A percentile compares a stretch with the other conserved stretches of the same genome.
Conservation (phyloP, 2,329 filamentous ascomycete species). For the Ceratocystis destructans region DNA sequence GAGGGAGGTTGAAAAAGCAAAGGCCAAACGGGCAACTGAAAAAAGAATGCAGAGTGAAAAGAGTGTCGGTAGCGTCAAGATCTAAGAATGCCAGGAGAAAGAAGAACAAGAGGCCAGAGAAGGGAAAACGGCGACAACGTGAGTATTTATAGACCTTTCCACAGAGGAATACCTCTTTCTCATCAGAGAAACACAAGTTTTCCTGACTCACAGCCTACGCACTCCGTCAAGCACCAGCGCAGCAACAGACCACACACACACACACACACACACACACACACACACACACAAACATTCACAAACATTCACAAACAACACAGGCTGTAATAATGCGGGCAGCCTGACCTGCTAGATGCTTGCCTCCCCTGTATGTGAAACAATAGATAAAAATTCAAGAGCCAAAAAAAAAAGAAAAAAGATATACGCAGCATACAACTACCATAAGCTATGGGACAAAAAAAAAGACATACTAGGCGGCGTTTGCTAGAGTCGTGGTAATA, state of each 20-base stretch:
- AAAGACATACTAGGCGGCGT: conserved; percentile 23
- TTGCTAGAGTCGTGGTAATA: conserved; percentile 10
- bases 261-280: too few relatives aligned
- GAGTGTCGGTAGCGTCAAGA: background rate
- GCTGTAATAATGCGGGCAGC: background rate
- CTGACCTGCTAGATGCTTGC: background rate
- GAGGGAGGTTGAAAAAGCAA: background rate
- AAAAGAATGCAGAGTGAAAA: background rate
- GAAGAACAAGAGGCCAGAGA: background rate
- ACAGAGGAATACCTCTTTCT: background rate
- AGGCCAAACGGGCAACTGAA: background rate
- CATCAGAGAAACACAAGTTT: background rate
- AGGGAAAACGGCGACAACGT: background rate
- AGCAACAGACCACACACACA: background rate
- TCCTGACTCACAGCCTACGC: background rate
- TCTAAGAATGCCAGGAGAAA: background rate
- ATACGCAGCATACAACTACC: conserved; percentile 1
- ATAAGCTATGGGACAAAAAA: conserved; percentile 18
- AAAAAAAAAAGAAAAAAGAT: background rate
- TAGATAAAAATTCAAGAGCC: background rate
- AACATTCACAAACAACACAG: background rate
- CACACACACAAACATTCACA: too few relatives aligned
- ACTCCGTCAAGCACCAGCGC: background rate
- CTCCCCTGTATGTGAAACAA: background rate
- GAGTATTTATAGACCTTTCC: background rate